Conservation (phyloP, 2,329 filamentous ascomycete genomes). For the Sclerotinia subarctica region DNA sequence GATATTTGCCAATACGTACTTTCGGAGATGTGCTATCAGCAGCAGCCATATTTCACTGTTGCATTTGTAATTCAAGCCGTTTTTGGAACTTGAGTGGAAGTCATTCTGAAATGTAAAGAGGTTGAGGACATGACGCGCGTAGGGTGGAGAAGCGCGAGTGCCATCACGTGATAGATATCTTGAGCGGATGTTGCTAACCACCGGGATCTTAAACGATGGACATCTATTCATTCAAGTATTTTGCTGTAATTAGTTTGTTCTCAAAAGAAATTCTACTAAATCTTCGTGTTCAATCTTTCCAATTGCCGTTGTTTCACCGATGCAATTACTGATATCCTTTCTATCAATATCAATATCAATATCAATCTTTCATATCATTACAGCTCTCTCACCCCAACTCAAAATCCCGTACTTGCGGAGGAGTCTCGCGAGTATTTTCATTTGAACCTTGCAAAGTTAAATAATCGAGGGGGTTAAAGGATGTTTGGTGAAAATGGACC, state of each 20-base stretch:
- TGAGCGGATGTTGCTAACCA: background rate
- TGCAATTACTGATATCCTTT: background rate
- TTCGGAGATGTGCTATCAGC: background rate
- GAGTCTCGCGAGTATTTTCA: background rate
- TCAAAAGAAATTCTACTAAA: no score
- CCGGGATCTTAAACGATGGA: no score
- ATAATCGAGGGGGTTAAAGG: no score
- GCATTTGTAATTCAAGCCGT: background rate
- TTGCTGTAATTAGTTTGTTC: no score
- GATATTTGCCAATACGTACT: background rate
- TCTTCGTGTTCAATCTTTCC: no score
- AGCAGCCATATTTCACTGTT: background rate
- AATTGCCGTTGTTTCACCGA: background rate
- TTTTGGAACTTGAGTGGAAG: background rate
- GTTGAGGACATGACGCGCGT: background rate
- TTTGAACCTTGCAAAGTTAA: background rate
- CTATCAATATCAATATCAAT: background rate
- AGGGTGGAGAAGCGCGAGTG: no score
- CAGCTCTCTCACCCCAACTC: background rate
- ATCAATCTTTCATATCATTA: background rate
- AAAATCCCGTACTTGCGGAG: background rate
- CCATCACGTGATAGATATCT: background rate
- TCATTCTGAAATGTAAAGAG: background rate
- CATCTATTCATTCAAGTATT: no score
- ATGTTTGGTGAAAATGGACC: no score